Base-by-base conservation (phyloP, 345 rosid genomes). In the Physaria fendleri region DNA sequence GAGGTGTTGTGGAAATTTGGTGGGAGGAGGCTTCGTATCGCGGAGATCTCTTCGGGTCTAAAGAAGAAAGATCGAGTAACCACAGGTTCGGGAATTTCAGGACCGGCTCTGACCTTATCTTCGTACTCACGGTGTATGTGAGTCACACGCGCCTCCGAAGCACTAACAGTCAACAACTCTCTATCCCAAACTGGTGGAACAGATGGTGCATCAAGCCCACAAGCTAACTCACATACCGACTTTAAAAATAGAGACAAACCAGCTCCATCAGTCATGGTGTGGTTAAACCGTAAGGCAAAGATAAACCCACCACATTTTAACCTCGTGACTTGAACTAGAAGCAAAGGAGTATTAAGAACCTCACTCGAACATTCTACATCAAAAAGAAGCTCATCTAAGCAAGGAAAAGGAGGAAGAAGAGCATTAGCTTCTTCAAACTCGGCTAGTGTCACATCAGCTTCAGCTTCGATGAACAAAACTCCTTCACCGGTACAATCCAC, bases 401-500 rank as follows among this genome's bases (percentile, higher is more conserved):
- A 68, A n/a, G 85, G 84, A 39, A 77, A 68, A 3, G 84, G 86
- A 25, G 86, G 84, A 44, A 62, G 74, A 58, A 81, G 80, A 4
- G 52, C 71, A 70, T 70, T 66, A 24, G 78, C 81, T 16, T 46
- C 62, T 10, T 61, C 73, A 25, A 83, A 68, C 23, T 75, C 66
- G 2, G 72, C 53, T 3, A 83, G 74, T 3, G 75, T 12, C 20
- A 77, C 78, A 21, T 81, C 78, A 8, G 82, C 79, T 27, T 81
- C 81, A 0, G 82, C 89, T 27, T 81, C 89, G 2, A 75, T 67
- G 52, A 83, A 77, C 68, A 77, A 0, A 27, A 60, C 69, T 4
- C 86, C 86, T 24, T 79, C 86, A 0, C 76, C 80, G 33, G 70
- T 74, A 27, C 87, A 84, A 16, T 81, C 90, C 77, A 84, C 83